Conservation (phyloP, 2,329 filamentous ascomycete species). For the Talaromyces marneffei region DNA sequence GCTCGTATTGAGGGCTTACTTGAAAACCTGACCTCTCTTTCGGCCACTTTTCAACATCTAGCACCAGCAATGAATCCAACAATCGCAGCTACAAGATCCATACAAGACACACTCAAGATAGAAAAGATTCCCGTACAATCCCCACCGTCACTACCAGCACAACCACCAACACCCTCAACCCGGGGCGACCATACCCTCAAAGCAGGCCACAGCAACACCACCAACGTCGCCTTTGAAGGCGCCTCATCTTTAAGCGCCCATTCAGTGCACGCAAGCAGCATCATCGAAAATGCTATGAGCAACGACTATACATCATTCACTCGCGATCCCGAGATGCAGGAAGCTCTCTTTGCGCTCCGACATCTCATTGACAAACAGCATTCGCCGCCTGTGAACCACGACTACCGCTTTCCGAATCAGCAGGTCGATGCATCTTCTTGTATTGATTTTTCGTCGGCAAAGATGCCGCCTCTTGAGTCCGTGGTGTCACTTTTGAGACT, state of each 20-base stretch:
- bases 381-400: constrained; percentile 22
- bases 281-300: constrained; percentile 38
- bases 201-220: not conserved
- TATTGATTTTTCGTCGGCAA: constrained; percentile 29
- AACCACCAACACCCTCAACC: not conserved
- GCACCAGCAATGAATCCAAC: constrained; percentile 6
- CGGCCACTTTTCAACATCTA: constrained; percentile 21
- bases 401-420: constrained; percentile 23
- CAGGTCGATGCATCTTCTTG: constrained; percentile 19
- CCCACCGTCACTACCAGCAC: not conserved
- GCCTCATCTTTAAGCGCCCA: constrained; percentile 46
- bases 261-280: constrained; percentile 43
- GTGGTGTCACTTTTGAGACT: constrained; percentile 29
- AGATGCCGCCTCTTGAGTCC: constrained; percentile 33
- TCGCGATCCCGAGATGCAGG: constrained; percentile 34
- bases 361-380: constrained; percentile 35
- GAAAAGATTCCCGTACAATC: not conserved
- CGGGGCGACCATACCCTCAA: constrained; percentile 11
- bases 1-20: constrained; percentile 44
- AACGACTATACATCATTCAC: constrained; percentile 27
- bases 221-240: constrained; percentile 40
- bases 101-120: not conserved
- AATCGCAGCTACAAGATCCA: not conserved
- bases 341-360: constrained; percentile 34
- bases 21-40: constrained; percentile 29